phyloP scores from a whole-genome alignment of 768 basidiomycete genomes.

The Suillus luteus region DNA sequence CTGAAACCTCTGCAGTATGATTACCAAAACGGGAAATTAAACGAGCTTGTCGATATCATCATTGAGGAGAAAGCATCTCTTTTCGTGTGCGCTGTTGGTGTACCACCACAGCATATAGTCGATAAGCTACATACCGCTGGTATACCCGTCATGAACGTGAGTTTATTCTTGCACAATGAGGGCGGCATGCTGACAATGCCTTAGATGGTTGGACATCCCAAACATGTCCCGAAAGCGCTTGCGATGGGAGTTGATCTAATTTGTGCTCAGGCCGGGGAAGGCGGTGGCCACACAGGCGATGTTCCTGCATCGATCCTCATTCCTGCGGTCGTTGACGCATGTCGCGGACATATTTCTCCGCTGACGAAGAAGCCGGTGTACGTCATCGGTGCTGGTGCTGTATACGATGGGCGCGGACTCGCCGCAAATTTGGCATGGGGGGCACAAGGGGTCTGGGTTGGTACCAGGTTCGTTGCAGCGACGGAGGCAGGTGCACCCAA shows the following conservation, averaged over 20 bases:
- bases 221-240: constrained; percentile 80
- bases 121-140: constrained; percentile 82
- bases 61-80: constrained; percentile 87
- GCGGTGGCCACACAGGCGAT: constrained; percentile 87
- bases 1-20: constrained; percentile 54
- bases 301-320: constrained; percentile 85
- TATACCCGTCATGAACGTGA: constrained; percentile 84
- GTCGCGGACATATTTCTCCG: constrained; percentile 74
- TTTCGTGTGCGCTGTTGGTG: constrained; percentile 90
- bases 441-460: constrained; percentile 88
- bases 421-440: constrained; percentile 90
- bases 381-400: constrained; percentile 89
- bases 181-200: background rate
- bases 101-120: constrained; percentile 80
- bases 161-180: constrained; percentile 18
- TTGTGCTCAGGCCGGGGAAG: constrained; percentile 93
- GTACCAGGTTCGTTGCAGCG: constrained; percentile 84
- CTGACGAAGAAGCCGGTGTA: constrained; percentile 83
- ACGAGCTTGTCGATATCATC: constrained; percentile 85
- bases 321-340: constrained; percentile 85
- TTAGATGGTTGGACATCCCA: constrained; percentile 92
- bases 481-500: constrained; percentile 81
- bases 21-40: constrained; percentile 86
- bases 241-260: constrained; percentile 88
- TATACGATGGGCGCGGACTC: constrained; percentile 85